phyloP scores from a whole-genome alignment of 805 yeast genomes.

The Nakazawaea wickerhamii region DNA sequence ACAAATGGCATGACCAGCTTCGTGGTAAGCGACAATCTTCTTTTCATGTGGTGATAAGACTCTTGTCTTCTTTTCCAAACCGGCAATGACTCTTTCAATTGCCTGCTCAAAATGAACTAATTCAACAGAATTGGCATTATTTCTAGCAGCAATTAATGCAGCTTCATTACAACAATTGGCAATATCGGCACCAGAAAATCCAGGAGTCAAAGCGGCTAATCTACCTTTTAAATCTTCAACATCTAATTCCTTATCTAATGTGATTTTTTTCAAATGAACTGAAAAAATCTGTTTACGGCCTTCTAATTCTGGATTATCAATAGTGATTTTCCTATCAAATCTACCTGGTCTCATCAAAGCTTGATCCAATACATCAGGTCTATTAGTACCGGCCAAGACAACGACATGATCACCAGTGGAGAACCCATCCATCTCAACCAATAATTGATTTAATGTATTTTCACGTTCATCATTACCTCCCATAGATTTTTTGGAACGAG shows the following conservation, averaged over 20 bases:
- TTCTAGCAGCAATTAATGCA: conserved; percentile 87
- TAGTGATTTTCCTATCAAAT: conserved; percentile 82
- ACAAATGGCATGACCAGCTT: conserved; percentile 95
- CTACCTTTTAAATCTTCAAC: conserved; percentile 69
- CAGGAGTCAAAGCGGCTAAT: conserved; percentile 89
- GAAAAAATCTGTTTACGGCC: conserved; percentile 84
- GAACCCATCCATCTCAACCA: conserved; percentile 96
- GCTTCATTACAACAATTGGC: conserved; percentile 95
- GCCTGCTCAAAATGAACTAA: conserved; percentile 83
- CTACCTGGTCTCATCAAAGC: conserved; percentile 93
- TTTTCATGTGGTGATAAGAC: conserved; percentile 77
- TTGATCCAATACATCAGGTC: conserved; percentile 85
- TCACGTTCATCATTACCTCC: conserved; percentile 93
- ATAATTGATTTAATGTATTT: conserved; percentile 82
- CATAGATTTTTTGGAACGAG: conserved; percentile 59
- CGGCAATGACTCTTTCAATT: conserved; percentile 90
- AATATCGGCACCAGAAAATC: conserved; percentile 94
- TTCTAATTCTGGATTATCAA: conserved; percentile 83
- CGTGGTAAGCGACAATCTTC: conserved; percentile 86
- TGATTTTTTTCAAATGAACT: conserved; percentile 68
- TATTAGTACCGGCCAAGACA: conserved; percentile 90
- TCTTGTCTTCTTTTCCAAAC: conserved; percentile 81
- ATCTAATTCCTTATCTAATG: conserved; percentile 37
- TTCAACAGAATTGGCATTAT: conserved; percentile 54
- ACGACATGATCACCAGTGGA: conserved; percentile 85